phyloP scores from a whole-genome alignment of 495 filamentous ascomycete species.

The Trichoderma parareesei region DNA sequence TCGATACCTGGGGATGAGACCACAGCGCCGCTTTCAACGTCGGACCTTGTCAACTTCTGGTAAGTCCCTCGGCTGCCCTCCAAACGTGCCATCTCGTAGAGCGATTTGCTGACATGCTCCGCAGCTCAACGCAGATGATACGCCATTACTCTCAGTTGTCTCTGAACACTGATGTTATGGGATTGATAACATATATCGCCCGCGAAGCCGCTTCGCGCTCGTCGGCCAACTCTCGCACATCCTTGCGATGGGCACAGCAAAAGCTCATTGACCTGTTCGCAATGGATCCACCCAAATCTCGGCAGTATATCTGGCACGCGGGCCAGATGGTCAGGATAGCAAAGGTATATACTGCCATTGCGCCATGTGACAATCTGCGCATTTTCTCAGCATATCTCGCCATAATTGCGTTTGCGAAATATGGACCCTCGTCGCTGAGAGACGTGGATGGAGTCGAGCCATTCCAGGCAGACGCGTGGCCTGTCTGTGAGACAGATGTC shows the following conservation, averaged over 20 bases:
- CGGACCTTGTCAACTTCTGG: not conserved
- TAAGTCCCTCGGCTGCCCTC: not conserved
- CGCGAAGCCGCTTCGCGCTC: not conserved
- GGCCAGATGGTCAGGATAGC: not conserved
- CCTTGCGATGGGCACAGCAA: not conserved
- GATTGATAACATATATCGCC: not conserved
- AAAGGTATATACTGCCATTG: too few relatives aligned
- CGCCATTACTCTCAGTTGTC: not conserved
- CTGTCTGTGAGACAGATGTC: not conserved
- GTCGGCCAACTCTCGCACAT: not conserved
- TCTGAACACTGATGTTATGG: not conserved
- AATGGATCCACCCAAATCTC: not conserved
- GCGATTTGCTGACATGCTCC: not conserved
- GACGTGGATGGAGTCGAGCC: not conserved
- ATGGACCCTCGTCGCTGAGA: not conserved
- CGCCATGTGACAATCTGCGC: not conserved
- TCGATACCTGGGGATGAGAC: not conserved
- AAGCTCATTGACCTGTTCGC: not conserved
- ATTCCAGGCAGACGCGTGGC: not conserved
- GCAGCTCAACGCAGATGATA: not conserved
- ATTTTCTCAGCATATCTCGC: not conserved
- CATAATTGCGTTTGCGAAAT: not conserved
- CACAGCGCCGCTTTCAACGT: not conserved
- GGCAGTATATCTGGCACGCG: not conserved
- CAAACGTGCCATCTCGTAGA: not conserved